Evolutionary conservation across 805 yeast genomes (phyloP), one percentile per base, ranked within the genome.

Genomic region (Wickerhamiella parazyma): DNA sequence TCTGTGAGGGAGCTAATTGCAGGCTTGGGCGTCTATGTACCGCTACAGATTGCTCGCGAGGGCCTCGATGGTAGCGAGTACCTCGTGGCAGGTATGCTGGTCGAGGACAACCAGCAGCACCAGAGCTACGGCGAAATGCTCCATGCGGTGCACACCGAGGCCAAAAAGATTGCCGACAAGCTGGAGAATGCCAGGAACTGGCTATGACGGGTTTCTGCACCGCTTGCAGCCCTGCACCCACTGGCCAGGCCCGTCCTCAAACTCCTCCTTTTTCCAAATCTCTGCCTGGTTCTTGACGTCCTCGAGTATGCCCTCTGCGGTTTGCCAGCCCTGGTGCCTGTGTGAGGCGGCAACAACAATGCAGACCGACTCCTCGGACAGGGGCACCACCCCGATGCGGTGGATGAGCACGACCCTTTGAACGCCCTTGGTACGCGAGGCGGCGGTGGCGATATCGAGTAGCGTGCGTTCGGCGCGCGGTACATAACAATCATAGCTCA

Each of bases 51-150:
- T 5, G 73, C 80, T 12, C 67, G 91, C 48, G 76, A 75, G 51
- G 76, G 76, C 6, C 59, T 71, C 17, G 93, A 82, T 55, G 75
- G 75, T 2, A 68, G 73, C 2, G 76, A 77, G 51, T 52, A 59
- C 35, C 72, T 68, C 41, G 74, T 85, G 56, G 63, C 68, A 33
- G 76, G 76, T 34, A 54, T 73, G 41, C 63, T 91, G 55, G 75
- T 78, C 22, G 97, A 91, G 54, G 97, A 91, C 57, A 68, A 74
- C 37, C 63, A 68, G 19, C 64, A 64, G 29, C 75, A 77, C 35
- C 65, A 71, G 58, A 71, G 78, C 17, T 80, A 78, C 56, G 59
- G 72, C 5, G 94, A 82, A 45, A 85, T 73, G 52, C 64, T 89
- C 49, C 64, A 75, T 6, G 70, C 70, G 31, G 63, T 87, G 43